Evolutionary conservation across 2,329 filamentous ascomycete genomes (phyloP), one percentile per base, ranked within the genome.

Genomic region (Pseudopithomyces chartarum): DNA sequence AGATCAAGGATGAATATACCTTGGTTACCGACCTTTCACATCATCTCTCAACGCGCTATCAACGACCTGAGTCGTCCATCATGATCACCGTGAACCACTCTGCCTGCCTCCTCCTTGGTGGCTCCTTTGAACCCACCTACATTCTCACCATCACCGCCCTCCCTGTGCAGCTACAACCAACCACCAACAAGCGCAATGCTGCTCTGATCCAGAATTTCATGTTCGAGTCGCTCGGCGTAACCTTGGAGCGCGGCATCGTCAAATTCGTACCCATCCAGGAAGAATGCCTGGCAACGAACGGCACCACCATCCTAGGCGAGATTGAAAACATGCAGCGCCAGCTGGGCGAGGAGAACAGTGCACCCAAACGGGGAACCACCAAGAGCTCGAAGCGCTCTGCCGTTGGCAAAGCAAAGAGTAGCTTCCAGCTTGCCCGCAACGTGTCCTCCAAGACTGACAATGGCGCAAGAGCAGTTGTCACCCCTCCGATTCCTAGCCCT

Each of bases 131-230:
- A 49, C 89, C 91, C 3, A 90, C 91, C 19, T 97, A 97, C 70
- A 84, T 88, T 57, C 80, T 96, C 68, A 89, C 86, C 33, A 84
- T 97, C 57, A 88, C 84, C 34, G 87, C 91, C 0, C 80, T 95
- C 10, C 82, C 89, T 1, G 81, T 81, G 11, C 84, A 91, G 61
- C 79, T 95, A 55, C 87, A 88, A 58, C 85, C 90, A 0, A 84
- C 87, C 3, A 91, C 86, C 51, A 97, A 97, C 78, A 90, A 90
- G 72, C 86, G 91, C 60, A 95, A 94, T 73, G 87, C 91, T 1
- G 82, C 84, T n/a, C 77, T 96, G 17, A 84, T 96, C 3, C 90
- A 95, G 70, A 82, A 81, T n/a, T 88, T 90, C 71, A 84, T 97
- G 74, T 82, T 87, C 13, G 88, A 91, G 22, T 81, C 87, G 0